These are phyloP conservation scores for Ligustrum vulgare DNA, from an alignment of 257 asterid species.

Conservation along the genomic window DNA sequence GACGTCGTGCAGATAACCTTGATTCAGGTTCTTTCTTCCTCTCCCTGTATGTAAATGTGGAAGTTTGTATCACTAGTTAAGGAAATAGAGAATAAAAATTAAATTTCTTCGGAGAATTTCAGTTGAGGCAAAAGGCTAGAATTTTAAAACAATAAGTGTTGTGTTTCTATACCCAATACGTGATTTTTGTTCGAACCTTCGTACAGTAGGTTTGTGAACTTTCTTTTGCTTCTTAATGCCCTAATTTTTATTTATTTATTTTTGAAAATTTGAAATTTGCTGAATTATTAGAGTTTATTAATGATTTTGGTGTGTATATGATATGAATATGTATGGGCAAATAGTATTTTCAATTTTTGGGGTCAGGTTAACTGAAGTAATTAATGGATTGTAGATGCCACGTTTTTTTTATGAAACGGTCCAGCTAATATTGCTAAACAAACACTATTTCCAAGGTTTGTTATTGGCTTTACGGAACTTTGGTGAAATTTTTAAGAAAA, in stretches of 20 bases:
- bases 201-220: slow-evolving; percentile 1
- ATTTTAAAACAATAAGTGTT: too few relatives aligned
- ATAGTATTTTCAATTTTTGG: not conserved
- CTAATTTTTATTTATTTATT: not conserved
- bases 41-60: not conserved
- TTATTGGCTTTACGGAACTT: not conserved
- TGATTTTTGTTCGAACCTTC: too few relatives aligned
- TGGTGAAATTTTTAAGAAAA: not conserved
- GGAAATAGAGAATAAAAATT: not conserved
- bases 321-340: not conserved
- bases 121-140: too few relatives aligned
- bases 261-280: not conserved
- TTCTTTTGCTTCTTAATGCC: not conserved
- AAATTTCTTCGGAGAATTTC: too few relatives aligned
- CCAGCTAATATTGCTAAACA: not conserved
- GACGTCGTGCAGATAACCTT: slow-evolving; percentile 31
- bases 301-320: not conserved
- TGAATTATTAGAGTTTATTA: slow-evolving; percentile 1
- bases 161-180: too few relatives aligned
- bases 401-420: not conserved
- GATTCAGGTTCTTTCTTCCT: slow-evolving; percentile 27
- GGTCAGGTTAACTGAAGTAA: not conserved
- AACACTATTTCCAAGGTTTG: not conserved
- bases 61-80: not conserved
- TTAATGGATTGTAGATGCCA: not conserved